Evolutionary conservation across 345 rosid genomes (phyloP).

Genomic region (Moricandia arvensis): DNA sequence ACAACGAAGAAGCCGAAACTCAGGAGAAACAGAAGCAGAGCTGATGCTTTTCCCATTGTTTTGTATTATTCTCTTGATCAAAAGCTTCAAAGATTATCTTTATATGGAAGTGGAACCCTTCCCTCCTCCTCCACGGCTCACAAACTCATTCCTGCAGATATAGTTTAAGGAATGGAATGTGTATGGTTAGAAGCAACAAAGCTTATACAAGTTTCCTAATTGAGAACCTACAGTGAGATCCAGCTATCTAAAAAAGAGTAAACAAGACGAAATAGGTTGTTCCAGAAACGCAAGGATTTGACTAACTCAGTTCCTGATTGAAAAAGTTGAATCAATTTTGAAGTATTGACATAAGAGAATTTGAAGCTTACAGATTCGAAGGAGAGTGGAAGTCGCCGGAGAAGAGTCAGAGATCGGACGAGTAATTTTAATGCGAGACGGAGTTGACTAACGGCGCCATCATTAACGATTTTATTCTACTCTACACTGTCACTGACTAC

Average conservation of each 20-base stretch:
- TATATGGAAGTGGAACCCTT: neutral
- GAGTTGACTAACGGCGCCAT: conserved; percentile 28
- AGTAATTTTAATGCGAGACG: conserved; percentile 10
- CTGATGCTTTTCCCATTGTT: conserved; percentile 59
- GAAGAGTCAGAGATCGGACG: neutral
- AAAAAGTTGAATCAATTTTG: neutral
- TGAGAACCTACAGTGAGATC: neutral
- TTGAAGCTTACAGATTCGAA: conserved; percentile 22
- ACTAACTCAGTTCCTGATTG: neutral
- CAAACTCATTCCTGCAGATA: conserved; percentile 8
- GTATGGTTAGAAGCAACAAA: neutral
- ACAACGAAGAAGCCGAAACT: conserved; percentile 69
- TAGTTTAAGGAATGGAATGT: neutral
- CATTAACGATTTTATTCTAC: conserved; percentile 1
- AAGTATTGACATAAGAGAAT: neutral
- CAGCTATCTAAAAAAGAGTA: neutral
- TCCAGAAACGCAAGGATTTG: neutral
- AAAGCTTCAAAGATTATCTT: no score
- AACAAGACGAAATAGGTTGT: neutral
- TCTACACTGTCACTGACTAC: neutral
- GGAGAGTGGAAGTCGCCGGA: conserved; percentile 15
- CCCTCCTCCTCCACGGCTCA: neutral
- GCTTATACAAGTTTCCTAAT: neutral
- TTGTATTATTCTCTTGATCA: conserved; percentile 20
- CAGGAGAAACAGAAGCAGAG: conserved; percentile 56